These are phyloP conservation scores for Plasmodium yoelii DNA, from an alignment of 169 alveolate genomes.

Conservation along the genomic window DNA sequence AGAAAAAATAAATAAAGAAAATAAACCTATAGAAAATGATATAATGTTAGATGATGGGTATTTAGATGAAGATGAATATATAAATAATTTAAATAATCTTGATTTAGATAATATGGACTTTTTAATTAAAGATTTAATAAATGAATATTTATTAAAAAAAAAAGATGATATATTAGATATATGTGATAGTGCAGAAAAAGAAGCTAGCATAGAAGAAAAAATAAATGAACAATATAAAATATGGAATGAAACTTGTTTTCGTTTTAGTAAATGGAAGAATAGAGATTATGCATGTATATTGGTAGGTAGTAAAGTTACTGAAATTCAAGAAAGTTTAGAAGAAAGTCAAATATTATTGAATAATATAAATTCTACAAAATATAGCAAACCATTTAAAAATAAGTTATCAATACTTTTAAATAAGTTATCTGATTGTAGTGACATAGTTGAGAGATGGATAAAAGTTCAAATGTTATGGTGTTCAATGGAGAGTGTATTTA, in stretches of 20 bases:
- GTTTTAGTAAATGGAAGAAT: conserved; percentile 94
- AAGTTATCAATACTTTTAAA: conserved; percentile 90
- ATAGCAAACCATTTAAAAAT: conserved; percentile 94
- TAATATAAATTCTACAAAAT: conserved; percentile 93
- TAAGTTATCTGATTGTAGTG: conserved; percentile 94
- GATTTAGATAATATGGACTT: conserved; percentile 75
- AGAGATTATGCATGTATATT: conserved; percentile 90
- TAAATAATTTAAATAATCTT: conserved; percentile 64
- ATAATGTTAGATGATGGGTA: conserved; percentile 29
- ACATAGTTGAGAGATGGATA: conserved; percentile 97
- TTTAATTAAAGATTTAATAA: conserved; percentile 73
- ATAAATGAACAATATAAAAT: conserved; percentile 92
- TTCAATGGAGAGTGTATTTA: conserved; percentile 96
- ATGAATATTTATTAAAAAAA: conserved; percentile 51
- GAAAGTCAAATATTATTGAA: conserved; percentile 93
- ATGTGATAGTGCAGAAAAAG: conserved; percentile 97
- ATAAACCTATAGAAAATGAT: conserved; percentile 25
- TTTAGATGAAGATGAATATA: conserved; percentile 57
- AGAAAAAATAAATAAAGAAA: not conserved
- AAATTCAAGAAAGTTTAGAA: conserved; percentile 94
- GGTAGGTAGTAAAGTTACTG: conserved; percentile 91
- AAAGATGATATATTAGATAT: conserved; percentile 96
- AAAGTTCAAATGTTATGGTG: conserved; percentile 98
- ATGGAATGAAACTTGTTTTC: conserved; percentile 94
- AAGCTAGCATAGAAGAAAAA: conserved; percentile 93